phyloP scores from a whole-genome alignment of 306 rosid species.

The Ormosia semicastrata region DNA sequence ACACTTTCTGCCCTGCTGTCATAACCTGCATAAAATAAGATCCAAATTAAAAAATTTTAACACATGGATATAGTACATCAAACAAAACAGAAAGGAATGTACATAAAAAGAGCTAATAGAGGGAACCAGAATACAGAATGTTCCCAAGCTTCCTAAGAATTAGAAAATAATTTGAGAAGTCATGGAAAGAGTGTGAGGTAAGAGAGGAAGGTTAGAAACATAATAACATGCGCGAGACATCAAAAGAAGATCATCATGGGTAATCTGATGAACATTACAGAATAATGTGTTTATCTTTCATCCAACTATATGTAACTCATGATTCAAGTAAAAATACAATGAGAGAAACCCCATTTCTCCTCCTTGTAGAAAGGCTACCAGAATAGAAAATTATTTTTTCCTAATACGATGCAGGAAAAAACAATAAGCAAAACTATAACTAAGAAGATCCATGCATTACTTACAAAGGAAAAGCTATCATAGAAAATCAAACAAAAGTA shows the following conservation, averaged over 20 bases:
- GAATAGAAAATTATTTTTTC: conserved; percentile 1
- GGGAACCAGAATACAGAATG: not conserved
- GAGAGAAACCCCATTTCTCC: not conserved
- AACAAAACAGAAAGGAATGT: not conserved
- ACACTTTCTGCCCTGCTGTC: conserved; percentile 88
- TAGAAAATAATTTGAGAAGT: not conserved
- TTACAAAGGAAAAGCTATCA: not conserved
- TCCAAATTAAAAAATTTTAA: not conserved
- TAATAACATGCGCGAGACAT: conserved; percentile 13
- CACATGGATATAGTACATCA: not conserved
- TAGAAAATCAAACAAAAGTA: conserved; percentile 9
- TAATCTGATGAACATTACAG: not conserved
- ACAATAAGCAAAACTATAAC: not conserved
- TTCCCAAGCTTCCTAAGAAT: not conserved
- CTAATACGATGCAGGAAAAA: not conserved
- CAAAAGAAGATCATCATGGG: conserved; percentile 15
- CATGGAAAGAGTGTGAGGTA: not conserved
- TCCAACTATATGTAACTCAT: conserved; percentile 9
- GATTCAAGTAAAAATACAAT: not conserved
- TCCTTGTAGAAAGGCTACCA: not conserved
- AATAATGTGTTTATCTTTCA: not conserved
- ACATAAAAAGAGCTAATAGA: not conserved
- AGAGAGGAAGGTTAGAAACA: not conserved
- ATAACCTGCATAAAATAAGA: conserved; percentile 58
- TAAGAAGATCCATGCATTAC: conserved; percentile 1